Conservation (phyloP, 2,329 filamentous ascomycete species). For the Fusarium illudens region DNA sequence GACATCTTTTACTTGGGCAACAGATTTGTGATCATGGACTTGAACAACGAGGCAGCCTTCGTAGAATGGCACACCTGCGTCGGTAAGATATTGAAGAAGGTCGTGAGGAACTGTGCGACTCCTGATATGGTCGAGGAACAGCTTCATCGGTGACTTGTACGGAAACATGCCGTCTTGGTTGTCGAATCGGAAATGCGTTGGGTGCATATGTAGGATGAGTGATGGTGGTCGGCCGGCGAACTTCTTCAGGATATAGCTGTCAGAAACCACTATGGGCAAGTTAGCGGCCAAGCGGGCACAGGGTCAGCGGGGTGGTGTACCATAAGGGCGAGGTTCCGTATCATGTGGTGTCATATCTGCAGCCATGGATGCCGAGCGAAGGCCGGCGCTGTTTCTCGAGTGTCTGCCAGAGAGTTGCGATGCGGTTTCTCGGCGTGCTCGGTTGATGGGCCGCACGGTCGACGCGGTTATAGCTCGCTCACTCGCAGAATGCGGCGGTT, state of each 20-base stretch:
- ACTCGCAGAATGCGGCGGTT: slow-evolving; percentile 46
- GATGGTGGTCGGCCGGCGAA: slow-evolving; percentile 80
- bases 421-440: slow-evolving; percentile 65
- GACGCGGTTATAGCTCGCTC: slow-evolving; percentile 52
- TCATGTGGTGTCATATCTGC: slow-evolving; percentile 52
- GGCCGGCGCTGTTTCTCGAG: slow-evolving; percentile 60
- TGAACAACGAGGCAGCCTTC: slow-evolving; percentile 95
- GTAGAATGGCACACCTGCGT: slow-evolving; percentile 81
- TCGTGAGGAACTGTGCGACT: slow-evolving; percentile 86
- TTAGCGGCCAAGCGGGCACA: slow-evolving; percentile 27
- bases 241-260: slow-evolving; percentile 83
- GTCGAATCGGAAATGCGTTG: slow-evolving; percentile 90
- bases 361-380: slow-evolving; percentile 58
- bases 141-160: slow-evolving; percentile 91
- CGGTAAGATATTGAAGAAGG: slow-evolving; percentile 79
- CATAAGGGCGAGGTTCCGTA: slow-evolving; percentile 61
- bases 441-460: slow-evolving; percentile 61
- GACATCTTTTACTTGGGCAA: slow-evolving; percentile 67
- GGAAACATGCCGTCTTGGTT: slow-evolving; percentile 91
- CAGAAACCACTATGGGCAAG: slow-evolving; percentile 69
- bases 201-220: slow-evolving; percentile 84
- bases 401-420: slow-evolving; percentile 55
- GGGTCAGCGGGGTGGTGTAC: slow-evolving; percentile 47
- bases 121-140: slow-evolving; percentile 79
- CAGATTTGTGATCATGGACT: slow-evolving; percentile 85